Evolutionary conservation across 2,329 filamentous ascomycete genomes (phyloP).

Genomic region (Tolypocladium tropicale): DNA sequence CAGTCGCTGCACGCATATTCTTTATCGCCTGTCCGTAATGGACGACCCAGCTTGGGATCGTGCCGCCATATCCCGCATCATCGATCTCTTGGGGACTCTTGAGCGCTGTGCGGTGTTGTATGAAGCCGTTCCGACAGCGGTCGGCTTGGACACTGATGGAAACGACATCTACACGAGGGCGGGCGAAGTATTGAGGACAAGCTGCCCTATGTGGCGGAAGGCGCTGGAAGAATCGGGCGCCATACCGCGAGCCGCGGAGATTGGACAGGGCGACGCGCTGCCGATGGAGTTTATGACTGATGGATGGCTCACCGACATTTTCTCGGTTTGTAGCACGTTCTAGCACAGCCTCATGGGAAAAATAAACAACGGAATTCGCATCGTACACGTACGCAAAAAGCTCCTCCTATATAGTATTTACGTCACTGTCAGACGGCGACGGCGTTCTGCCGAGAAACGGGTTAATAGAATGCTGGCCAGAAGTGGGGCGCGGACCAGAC

Average conservation of each 20-base stretch:
- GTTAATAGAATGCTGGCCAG: neutral
- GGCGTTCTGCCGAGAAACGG: neutral
- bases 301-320: neutral
- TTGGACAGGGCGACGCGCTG: neutral
- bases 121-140: neutral
- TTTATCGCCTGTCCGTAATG: slow-evolving; percentile 14
- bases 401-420: too few relatives aligned
- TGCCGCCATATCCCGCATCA: slow-evolving; percentile 14
- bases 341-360: neutral
- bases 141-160: slow-evolving; percentile 1
- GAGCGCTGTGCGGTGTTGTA: slow-evolving; percentile 2
- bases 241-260: neutral
- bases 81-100: slow-evolving; percentile 19
- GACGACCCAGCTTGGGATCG: slow-evolving; percentile 30
- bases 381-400: too few relatives aligned
- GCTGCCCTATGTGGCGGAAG: slow-evolving; percentile 5
- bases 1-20: slow-evolving; percentile 19
- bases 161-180: slow-evolving; percentile 3
- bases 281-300: slow-evolving; percentile 5
- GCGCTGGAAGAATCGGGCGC: slow-evolving; percentile 2
- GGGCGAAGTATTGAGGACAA: slow-evolving; percentile 2
- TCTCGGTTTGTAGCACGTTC: neutral
- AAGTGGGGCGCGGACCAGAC: neutral
- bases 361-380: too few relatives aligned
- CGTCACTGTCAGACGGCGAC: neutral